Conservation (phyloP, 805 yeast genomes). For the Candida hungchunana region DNA sequence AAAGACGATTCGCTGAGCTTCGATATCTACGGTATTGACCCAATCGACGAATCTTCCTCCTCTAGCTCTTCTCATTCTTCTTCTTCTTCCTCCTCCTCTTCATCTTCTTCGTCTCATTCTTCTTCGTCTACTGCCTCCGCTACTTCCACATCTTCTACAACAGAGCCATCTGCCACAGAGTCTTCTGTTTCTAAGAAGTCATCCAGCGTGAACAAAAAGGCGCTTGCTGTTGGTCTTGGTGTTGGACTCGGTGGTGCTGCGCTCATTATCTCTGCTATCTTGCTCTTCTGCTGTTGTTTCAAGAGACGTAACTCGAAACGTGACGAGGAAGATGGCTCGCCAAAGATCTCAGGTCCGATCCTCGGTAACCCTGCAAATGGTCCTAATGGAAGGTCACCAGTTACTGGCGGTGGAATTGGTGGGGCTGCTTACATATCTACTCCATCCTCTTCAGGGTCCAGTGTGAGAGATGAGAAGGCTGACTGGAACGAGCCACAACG, state of each 20-base stretch:
- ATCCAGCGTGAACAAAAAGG: slow-evolving; percentile 43
- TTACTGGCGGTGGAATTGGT: slow-evolving; percentile 7
- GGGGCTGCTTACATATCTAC: slow-evolving; percentile 13
- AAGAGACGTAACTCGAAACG: slow-evolving; percentile 36
- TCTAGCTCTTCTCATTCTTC: slow-evolving; percentile 29
- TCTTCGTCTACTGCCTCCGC: slow-evolving; percentile 29
- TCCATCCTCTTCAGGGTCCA: slow-evolving; percentile 31
- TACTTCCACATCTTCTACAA: slow-evolving; percentile 26
- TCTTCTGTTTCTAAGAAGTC: no score
- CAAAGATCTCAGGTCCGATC: slow-evolving; percentile 37
- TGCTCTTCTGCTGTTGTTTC: slow-evolving; percentile 56
- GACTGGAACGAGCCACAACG: slow-evolving; percentile 29
- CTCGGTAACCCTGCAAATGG: slow-evolving; percentile 34
- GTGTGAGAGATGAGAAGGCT: slow-evolving; percentile 27
- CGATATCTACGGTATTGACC: slow-evolving; percentile 47
- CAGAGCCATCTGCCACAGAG: slow-evolving; percentile 2
- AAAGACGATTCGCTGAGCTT: slow-evolving; percentile 40
- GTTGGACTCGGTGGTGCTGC: slow-evolving; percentile 71
- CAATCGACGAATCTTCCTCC: slow-evolving; percentile 20
- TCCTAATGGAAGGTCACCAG: slow-evolving; percentile 26
- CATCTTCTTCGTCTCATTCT: slow-evolving; percentile 28
- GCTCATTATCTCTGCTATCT: slow-evolving; percentile 41
- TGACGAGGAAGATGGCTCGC: slow-evolving; percentile 28
- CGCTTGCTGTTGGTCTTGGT: slow-evolving; percentile 85
- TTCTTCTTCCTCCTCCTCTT: slow-evolving; percentile 22